Conservation (phyloP, 352 stramenopile genomes). For the Phytophthora cactorum region DNA sequence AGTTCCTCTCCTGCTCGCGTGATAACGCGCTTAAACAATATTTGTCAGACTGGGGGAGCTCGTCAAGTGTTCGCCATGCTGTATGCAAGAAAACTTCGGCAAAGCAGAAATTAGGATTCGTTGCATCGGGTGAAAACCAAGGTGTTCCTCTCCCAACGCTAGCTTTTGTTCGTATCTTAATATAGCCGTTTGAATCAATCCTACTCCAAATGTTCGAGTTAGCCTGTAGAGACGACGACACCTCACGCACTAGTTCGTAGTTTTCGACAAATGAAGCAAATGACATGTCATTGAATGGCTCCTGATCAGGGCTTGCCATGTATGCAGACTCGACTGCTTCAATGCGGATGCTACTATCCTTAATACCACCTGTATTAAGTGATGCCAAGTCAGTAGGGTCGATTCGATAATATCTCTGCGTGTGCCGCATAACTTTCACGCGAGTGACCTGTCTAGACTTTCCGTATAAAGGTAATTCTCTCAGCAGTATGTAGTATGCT, state of each 20-base stretch:
- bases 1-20: not conserved
- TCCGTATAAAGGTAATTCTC: not conserved
- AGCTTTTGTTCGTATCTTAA: no score
- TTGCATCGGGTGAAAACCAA: no score
- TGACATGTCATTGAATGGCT: not conserved
- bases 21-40: not conserved
- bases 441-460: not conserved
- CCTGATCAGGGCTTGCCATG: conserved; percentile 1
- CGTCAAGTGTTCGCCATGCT: not conserved
- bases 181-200: no score
- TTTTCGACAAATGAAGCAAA: conserved; percentile 7
- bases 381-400: not conserved
- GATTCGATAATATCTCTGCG: not conserved
- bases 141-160: no score
- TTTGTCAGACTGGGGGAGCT: conserved; percentile 7
- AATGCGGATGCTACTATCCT: not conserved
- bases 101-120: conserved; percentile 11
- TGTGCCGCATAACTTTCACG: no score
- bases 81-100: conserved; percentile 7
- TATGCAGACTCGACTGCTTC: conserved; percentile 4
- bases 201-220: no score
- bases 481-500: not conserved
- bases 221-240: not conserved
- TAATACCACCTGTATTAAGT: not conserved
- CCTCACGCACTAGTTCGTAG: not conserved